Conservation (phyloP, 2,329 filamentous ascomycete species). For the Rhynchosporium graminicola region DNA sequence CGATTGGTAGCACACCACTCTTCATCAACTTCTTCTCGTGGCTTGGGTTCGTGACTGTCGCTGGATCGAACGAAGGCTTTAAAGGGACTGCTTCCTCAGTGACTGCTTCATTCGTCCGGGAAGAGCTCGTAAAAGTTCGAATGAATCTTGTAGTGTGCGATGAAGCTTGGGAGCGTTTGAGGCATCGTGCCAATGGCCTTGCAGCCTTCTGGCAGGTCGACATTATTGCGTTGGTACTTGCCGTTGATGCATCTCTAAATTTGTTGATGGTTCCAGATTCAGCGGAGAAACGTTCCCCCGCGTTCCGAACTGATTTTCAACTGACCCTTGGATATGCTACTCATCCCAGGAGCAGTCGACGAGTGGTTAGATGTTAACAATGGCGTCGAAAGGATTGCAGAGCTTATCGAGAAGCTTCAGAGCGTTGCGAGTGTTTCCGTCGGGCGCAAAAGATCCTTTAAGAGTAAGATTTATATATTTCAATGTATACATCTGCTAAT, state of each 20-base stretch:
- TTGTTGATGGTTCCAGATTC: conserved; percentile 28
- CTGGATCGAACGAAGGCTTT: conserved; percentile 59
- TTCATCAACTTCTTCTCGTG: conserved; percentile 70
- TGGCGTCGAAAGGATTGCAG: conserved; percentile 40
- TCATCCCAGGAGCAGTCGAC: conserved; percentile 24
- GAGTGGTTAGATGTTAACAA: conserved; percentile 26
- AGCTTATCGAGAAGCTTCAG: conserved; percentile 36
- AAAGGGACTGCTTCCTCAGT: conserved; percentile 41
- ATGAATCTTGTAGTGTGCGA: conserved; percentile 31
- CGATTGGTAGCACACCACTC: conserved; percentile 70
- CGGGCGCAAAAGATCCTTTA: conserved; percentile 42
- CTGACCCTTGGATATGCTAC: conserved; percentile 25
- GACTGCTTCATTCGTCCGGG: conserved; percentile 42
- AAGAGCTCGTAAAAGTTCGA: conserved; percentile 40
- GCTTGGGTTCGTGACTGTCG: conserved; percentile 63
- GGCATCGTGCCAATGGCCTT: conserved; percentile 56
- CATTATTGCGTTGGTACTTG: conserved; percentile 46
- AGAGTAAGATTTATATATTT: conserved; percentile 38
- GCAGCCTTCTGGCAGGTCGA: conserved; percentile 60
- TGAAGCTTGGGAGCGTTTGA: conserved; percentile 46
- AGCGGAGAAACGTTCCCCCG: conserved; percentile 29
- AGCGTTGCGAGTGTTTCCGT: conserved; percentile 31
- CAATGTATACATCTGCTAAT: neutral
- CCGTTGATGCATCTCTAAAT: conserved; percentile 30
- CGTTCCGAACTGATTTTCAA: conserved; percentile 28